Percentiles rank a stretch among this genome's conserved stretches.
Conservation (phyloP, 2,329 filamentous ascomycete species). For the Epichloe festucae region DNA sequence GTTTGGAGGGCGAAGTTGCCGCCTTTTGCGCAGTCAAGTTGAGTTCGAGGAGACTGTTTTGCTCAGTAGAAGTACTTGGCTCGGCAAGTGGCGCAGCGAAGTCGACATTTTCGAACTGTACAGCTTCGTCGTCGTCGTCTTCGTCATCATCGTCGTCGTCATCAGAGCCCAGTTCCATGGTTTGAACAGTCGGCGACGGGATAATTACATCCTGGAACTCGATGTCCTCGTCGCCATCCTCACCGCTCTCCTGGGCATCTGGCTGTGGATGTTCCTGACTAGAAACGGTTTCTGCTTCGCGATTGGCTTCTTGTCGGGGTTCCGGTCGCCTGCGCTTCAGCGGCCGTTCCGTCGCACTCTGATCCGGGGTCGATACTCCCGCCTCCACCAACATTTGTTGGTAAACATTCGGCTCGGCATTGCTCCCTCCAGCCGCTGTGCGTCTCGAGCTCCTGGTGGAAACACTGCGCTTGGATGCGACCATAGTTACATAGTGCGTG, state of each 20-base stretch:
- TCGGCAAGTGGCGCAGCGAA: conserved; percentile 21
- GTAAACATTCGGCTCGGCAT: conserved; percentile 28
- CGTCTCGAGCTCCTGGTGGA: conserved; percentile 12
- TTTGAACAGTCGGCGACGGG: conserved; percentile 36
- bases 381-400: conserved; percentile 36
- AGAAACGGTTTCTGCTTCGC: background rate
- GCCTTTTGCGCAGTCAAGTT: conserved; percentile 36
- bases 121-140: conserved; percentile 25
- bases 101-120: conserved; percentile 37
- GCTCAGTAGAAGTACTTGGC: conserved; percentile 10
- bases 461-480: conserved; percentile 16
- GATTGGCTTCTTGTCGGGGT: background rate
- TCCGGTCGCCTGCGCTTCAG: conserved; percentile 24
- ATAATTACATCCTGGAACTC: conserved; percentile 39
- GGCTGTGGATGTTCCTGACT: background rate
- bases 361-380: conserved; percentile 21
- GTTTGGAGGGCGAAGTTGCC: conserved; percentile 17
- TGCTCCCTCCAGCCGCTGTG: conserved; percentile 6
- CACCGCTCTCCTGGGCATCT: background rate
- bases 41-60: conserved; percentile 31
- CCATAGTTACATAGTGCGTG: conserved; percentile 15
- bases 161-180: conserved; percentile 35
- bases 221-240: conserved; percentile 27
- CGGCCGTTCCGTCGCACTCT: conserved; percentile 24
- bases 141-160: conserved; percentile 29